Percentiles rank a stretch among this genome's conserved stretches.
phyloP scores from a whole-genome alignment of 2,329 filamentous ascomycete species.

The Venturia aucupariae region DNA sequence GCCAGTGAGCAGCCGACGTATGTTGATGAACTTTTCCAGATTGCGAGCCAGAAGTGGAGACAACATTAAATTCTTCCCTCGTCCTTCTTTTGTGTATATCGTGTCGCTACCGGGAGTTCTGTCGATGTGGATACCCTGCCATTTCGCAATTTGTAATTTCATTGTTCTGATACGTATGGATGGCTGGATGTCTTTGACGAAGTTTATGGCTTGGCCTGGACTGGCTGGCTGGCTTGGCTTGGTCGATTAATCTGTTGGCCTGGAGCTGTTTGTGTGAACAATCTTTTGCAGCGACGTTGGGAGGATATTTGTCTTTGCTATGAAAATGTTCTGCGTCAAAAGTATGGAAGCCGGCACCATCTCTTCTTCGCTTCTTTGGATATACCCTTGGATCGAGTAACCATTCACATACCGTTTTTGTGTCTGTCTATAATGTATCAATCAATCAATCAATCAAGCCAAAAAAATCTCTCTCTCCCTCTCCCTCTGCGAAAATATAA shows the following conservation, averaged over 20 bases:
- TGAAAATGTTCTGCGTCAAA: not conserved
- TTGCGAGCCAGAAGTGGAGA: constrained; percentile 23
- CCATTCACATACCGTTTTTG: not conserved
- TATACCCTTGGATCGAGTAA: not conserved
- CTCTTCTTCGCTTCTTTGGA: not conserved
- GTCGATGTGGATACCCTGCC: not conserved
- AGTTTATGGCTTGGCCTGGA: not conserved
- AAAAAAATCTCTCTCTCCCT: too few species aligned
- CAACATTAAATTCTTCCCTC: not conserved
- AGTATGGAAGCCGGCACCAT: not conserved
- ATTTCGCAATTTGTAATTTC: not conserved
- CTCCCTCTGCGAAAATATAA: too few species aligned
- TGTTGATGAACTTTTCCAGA: constrained; percentile 28
- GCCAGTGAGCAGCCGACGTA: constrained; percentile 33
- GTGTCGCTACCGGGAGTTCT: not conserved
- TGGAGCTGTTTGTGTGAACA: too few species aligned
- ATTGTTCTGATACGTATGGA: not conserved
- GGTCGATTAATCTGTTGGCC: too few species aligned
- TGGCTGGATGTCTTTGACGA: not conserved
- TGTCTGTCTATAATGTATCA: not conserved
- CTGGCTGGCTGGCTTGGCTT: too few species aligned
- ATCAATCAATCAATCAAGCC: too few species aligned
- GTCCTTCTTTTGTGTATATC: not conserved
- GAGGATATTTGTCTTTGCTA: not conserved
- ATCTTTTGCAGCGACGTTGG: not conserved